Evolutionary conservation across 805 yeast species (phyloP), one percentile per base, ranked within the genome.

Genomic region (Barnettozyma salicaria): DNA sequence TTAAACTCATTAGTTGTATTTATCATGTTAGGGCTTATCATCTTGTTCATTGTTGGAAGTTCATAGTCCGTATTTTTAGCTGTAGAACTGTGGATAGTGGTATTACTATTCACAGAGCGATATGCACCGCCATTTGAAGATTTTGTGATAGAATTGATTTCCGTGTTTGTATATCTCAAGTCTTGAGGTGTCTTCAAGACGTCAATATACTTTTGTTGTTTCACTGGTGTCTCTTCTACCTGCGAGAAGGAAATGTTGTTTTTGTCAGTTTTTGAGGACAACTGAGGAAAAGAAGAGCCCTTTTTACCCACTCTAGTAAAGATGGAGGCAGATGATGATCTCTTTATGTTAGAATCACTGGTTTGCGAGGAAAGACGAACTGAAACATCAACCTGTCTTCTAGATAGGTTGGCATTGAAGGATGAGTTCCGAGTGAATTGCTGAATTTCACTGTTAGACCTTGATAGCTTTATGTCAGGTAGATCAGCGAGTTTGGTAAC

Each of bases 231-330:
- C 3, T 45, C 55, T n/a, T 47, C 52, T 11, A 54, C 57, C 33
- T 54, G 58, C 3, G 51, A 43, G n/a, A 49, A 39, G 3, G 55
- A 42, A 16, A 40, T 36, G 4, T 34, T 34, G 36, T 20, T 39
- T 8, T 6, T 45, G n/a, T 8, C 23, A 6, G 20, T n/a, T 8
- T 3, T 20, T 18, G 10, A 13, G 22, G 6, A 26, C 20, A 6
- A 13, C n/a, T 17, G 30, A 21, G 4, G 23, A n/a, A 6, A 31
- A 17, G 16, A n/a, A n/a, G 23, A n/a, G 7, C 22, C 31, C 30
- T 42, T 51, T 25, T 48, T 52, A n/a, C 58, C 54, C 17, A 52
- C 58, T 36, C 57, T 49, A 35, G 43, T 49, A 30, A 54, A 54
- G 6, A 51, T 48, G 19, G 48, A 45, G 5, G 30, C 16, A 9